A percentile compares a stretch with the other conserved stretches of the same genome.
phyloP scores from a whole-genome alignment of 108 stramenopile genomes.

The Nitzschia inconspicua region DNA sequence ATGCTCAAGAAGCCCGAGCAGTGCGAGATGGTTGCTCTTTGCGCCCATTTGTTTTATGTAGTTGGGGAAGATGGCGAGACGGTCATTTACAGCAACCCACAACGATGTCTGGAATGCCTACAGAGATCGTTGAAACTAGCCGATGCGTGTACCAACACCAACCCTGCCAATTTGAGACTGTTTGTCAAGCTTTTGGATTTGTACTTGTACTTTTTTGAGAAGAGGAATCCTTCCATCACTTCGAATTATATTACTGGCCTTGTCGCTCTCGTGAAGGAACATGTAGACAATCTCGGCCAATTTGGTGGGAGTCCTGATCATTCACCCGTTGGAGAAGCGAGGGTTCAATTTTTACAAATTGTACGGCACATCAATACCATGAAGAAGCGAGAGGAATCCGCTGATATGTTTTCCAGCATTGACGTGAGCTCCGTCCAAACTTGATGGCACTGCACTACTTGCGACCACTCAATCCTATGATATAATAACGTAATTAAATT shows the following conservation, averaged over 20 bases:
- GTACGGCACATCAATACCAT: conserved; percentile 55
- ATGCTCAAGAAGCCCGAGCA: conserved; percentile 94
- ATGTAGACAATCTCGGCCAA: conserved; percentile 60
- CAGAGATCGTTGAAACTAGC: conserved; percentile 88
- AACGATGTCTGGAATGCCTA: conserved; percentile 93
- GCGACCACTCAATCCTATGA: too few relatives aligned
- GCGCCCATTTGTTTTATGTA: conserved; percentile 89
- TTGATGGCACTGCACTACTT: too few relatives aligned
- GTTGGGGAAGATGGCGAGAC: conserved; percentile 5
- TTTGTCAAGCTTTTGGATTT: conserved; percentile 96
- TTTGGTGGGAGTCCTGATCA: conserved; percentile 6
- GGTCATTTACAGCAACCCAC: conserved; percentile 62
- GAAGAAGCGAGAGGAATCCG: conserved; percentile 46
- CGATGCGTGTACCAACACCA: conserved; percentile 78
- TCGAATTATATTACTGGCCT: conserved; percentile 84
- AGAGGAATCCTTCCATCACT: conserved; percentile 80
- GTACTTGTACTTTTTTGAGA: conserved; percentile 94
- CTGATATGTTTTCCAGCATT: conserved; percentile 65
- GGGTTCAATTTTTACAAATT: conserved; percentile 51
- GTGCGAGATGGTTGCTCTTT: conserved; percentile 88
- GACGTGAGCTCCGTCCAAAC: conserved; percentile 23
- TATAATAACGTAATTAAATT: too few relatives aligned
- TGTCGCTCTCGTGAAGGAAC: conserved; percentile 92
- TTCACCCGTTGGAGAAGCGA: conserved; percentile 43
- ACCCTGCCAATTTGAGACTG: conserved; percentile 70